phyloP scores from a whole-genome alignment of 352 stramenopile genomes.

The Pythium brassicae region DNA sequence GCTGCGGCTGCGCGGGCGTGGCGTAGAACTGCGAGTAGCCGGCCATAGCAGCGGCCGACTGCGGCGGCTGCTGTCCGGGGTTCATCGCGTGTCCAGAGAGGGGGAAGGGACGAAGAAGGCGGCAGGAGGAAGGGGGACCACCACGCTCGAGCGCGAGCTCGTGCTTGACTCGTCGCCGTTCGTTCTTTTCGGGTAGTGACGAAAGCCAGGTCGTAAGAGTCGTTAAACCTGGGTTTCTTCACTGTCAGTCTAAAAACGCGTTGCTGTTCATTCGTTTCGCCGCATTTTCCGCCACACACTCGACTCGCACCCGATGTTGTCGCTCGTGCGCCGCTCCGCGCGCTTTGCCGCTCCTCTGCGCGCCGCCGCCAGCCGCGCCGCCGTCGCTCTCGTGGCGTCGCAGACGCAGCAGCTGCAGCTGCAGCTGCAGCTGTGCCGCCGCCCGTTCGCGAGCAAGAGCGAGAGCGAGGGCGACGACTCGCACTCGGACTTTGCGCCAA shows the following conservation, averaged over 20 bases:
- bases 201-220: too few relatives aligned
- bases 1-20: conserved; percentile 15
- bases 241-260: too few relatives aligned
- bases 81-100: conserved; percentile 22
- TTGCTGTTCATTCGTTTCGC: too few relatives aligned
- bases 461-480: conserved; percentile 34
- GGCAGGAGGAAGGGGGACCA: not conserved
- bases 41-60: conserved; percentile 37
- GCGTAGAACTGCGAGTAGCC: conserved; percentile 71
- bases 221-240: too few relatives aligned
- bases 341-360: conserved; percentile 21
- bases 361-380: conserved; percentile 9
- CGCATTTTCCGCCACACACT: too few relatives aligned
- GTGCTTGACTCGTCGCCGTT: not conserved
- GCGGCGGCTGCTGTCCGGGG: conserved; percentile 24
- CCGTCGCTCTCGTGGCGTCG: not conserved
- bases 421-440: conserved; percentile 8
- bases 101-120: not conserved
- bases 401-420: conserved; percentile 1
- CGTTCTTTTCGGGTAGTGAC: not conserved
- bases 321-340: conserved; percentile 29
- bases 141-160: not conserved
- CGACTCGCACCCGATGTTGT: conserved; percentile 10
- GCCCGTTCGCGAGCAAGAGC: conserved; percentile 43
- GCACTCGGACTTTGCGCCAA: conserved; percentile 88